phyloP scores from a whole-genome alignment of 257 asterid species.

The Nicotiana tomentosiformis region DNA sequence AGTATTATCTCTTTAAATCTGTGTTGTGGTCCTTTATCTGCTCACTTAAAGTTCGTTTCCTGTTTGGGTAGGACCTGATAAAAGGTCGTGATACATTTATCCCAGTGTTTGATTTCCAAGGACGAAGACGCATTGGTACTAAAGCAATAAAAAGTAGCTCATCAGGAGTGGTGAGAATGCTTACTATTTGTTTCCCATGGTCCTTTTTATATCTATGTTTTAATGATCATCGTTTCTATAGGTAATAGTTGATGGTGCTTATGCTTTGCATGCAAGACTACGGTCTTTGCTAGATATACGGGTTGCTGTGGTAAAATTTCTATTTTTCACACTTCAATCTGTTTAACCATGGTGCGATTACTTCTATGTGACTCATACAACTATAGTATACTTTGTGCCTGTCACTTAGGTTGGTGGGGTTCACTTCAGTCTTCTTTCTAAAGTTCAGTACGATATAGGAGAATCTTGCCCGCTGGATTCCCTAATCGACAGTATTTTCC shows the following conservation, averaged over 20 bases:
- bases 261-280: constrained; percentile 83
- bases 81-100: constrained; percentile 63
- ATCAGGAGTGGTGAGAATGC: constrained; percentile 80
- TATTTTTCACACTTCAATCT: constrained; percentile 8
- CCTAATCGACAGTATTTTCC: constrained; percentile 99
- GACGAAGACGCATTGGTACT: constrained; percentile 66
- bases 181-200: background rate
- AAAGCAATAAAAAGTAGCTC: constrained; percentile 50
- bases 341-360: constrained; percentile 8
- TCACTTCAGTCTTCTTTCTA: constrained; percentile 98
- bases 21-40: constrained; percentile 7
- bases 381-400: constrained; percentile 17
- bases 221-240: constrained; percentile 27
- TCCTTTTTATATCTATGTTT: background rate
- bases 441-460: constrained; percentile 97
- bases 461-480: constrained; percentile 95
- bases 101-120: constrained; percentile 87
- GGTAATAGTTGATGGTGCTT: constrained; percentile 96
- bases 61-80: constrained; percentile 62
- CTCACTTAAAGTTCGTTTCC: background rate
- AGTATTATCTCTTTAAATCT: background rate
- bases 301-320: constrained; percentile 90
- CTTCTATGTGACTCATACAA: constrained; percentile 14
- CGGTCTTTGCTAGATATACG: constrained; percentile 97
- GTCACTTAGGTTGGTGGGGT: constrained; percentile 93